A percentile compares a stretch with the other conserved stretches of the same genome.
phyloP scores from a whole-genome alignment of 2,329 filamentous ascomycete genomes.

The Pleomassaria siparia region DNA sequence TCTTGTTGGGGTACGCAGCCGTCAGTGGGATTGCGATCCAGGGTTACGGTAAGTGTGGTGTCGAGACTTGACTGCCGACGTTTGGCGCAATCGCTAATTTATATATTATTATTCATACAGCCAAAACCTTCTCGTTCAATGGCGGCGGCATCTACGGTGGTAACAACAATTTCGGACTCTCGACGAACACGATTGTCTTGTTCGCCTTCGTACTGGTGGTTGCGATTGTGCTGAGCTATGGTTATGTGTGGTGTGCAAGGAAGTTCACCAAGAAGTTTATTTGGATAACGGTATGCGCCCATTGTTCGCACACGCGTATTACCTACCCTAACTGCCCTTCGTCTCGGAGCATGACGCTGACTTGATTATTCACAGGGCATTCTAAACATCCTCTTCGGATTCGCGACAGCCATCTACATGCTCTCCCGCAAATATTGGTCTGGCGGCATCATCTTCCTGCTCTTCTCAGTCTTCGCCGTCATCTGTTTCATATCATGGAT shows the following conservation, averaged over 20 bases:
- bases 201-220: conserved; percentile 77
- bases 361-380: conserved; percentile 57
- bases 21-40: conserved; percentile 75
- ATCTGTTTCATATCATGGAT: conserved; percentile 89
- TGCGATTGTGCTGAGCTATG: conserved; percentile 72
- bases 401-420: conserved; percentile 89
- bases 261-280: conserved; percentile 87
- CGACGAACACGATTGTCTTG: conserved; percentile 82
- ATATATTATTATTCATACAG: conserved; percentile 27
- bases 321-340: background rate
- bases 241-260: conserved; percentile 75
- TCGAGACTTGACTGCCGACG: background rate
- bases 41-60: conserved; percentile 58
- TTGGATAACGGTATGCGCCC: conserved; percentile 62
- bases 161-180: conserved; percentile 66
- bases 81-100: background rate
- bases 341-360: background rate
- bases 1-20: conserved; percentile 72
- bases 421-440: conserved; percentile 74
- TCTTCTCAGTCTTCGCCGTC: conserved; percentile 78
- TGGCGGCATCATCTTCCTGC: conserved; percentile 81
- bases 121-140: conserved; percentile 61
- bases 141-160: conserved; percentile 74
- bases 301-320: background rate
- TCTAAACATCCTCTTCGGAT: conserved; percentile 77